Conservation (phyloP, 2,329 filamentous ascomycete species). For the Beauveria scarabaeidicola region DNA sequence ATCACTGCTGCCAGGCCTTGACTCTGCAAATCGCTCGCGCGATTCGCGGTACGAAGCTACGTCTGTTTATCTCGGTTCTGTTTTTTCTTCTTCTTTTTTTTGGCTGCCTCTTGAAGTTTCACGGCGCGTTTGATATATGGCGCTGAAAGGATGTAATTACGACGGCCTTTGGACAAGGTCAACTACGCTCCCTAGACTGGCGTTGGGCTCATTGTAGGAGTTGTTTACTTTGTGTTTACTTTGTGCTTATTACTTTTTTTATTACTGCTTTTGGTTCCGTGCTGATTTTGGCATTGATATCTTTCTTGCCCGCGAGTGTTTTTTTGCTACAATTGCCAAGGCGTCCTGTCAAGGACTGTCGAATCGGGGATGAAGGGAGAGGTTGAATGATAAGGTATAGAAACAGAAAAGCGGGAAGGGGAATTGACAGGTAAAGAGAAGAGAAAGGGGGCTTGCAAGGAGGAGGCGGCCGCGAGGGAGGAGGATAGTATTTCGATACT, state of each 20-base stretch:
- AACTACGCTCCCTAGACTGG: conserved; percentile 12
- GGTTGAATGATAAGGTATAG: neutral
- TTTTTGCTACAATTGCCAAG: neutral
- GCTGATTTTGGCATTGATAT: neutral
- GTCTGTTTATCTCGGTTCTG: neutral
- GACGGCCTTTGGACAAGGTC: conserved; percentile 20
- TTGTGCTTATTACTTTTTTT: neutral
- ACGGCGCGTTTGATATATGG: conserved; percentile 20
- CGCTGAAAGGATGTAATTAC: conserved; percentile 30
- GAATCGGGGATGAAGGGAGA: neutral
- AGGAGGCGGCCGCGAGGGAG: neutral
- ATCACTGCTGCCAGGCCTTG: neutral
- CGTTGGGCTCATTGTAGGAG: conserved; percentile 10
- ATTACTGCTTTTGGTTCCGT: conserved; percentile 7
- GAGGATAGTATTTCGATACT: neutral
- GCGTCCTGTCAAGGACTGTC: neutral
- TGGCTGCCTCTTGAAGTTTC: conserved; percentile 1
- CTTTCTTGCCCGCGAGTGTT: neutral
- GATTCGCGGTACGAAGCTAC: conserved; percentile 9
- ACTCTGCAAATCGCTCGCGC: neutral
- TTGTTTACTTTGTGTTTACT: neutral
- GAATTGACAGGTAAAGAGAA: neutral
- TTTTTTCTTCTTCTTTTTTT: neutral
- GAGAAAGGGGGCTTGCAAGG: neutral
- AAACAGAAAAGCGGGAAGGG: neutral